Conservation (phyloP, 345 rosid genomes). For the Ailanthus altissimus region DNA sequence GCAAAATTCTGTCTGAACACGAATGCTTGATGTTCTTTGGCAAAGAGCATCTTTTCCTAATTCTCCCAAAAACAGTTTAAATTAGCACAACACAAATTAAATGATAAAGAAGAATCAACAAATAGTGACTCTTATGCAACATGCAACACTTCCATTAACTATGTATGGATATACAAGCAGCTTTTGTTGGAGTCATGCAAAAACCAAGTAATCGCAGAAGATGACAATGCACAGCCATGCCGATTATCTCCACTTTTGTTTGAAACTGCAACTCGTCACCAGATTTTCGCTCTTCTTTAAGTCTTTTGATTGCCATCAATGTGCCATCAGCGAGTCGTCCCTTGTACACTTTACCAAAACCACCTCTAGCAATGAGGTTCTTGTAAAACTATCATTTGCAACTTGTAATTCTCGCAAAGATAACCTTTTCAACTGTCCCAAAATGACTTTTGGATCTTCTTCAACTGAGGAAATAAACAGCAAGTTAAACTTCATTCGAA, state of each 20-base stretch:
- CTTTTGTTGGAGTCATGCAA: constrained; percentile 27
- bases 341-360: constrained; percentile 32
- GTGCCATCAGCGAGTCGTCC: constrained; percentile 31
- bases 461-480: constrained; percentile 16
- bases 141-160: constrained; percentile 33
- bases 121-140: constrained; percentile 19
- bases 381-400: constrained; percentile 29
- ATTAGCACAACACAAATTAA: background rate
- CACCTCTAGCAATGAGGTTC: constrained; percentile 33
- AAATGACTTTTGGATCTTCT: constrained; percentile 28
- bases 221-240: constrained; percentile 30
- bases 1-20: no score
- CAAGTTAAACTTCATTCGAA: background rate
- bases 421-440: constrained; percentile 31
- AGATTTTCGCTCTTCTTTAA: constrained; percentile 25
- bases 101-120: background rate
- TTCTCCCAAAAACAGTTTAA: background rate
- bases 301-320: constrained; percentile 32
- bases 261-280: constrained; percentile 31
- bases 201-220: constrained; percentile 24
- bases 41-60: background rate
- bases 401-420: constrained; percentile 25
- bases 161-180: constrained; percentile 31
- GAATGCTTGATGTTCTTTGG: no score
- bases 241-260: constrained; percentile 28